Evolutionary conservation across 2,329 filamentous ascomycete species (phyloP), one percentile per base, ranked within the genome.

Genomic region (Pleoardoris graminearum): DNA sequence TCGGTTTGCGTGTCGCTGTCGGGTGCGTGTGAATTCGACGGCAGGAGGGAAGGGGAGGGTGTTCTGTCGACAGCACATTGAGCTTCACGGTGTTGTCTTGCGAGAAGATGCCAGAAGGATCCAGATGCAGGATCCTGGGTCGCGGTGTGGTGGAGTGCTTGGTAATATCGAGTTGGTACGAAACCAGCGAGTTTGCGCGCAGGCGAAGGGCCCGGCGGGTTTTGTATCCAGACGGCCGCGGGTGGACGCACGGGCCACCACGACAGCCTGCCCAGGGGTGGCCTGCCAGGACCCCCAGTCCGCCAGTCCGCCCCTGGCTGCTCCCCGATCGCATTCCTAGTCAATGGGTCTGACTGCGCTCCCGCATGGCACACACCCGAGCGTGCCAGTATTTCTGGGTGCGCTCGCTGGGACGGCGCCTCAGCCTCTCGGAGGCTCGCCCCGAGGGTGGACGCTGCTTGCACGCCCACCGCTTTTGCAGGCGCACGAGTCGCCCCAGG

Each of bases 21-120:
- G 53, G 62, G 44, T 54, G 58, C n/a, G 53, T 51, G 55, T 46
- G 43, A 65, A 65, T 58, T 68, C 68, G 64, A 65, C 61, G 60
- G 68, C 62, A 66, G 62, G 58, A 61, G 63, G 65, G 56, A 60
- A 46, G 30, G 30, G 61, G 62, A 59, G 57, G 59, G 61, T 58
- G 53, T 52, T 60, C 68, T 66, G 68, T 63, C 63, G 69, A 53
- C 69, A 67, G 62, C 61, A 72, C 70, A 73, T 73, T 73, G 60
- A 43, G 27, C 32, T 44, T 45, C 39, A 22, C 22, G 33, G 32
- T 29, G 36, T 16, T 35, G 6, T 17, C 48, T 37, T 58, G 44
- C 55, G 63, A 60, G 62, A 61, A 48, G 48, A 36, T 68, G 60
- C 66, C 64, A 68, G 67, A 71, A 68, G 70, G 65, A 71, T 71